Conservation (phyloP, 1,284 basidiomycete species). For the Pseudozyma sp. region DNA sequence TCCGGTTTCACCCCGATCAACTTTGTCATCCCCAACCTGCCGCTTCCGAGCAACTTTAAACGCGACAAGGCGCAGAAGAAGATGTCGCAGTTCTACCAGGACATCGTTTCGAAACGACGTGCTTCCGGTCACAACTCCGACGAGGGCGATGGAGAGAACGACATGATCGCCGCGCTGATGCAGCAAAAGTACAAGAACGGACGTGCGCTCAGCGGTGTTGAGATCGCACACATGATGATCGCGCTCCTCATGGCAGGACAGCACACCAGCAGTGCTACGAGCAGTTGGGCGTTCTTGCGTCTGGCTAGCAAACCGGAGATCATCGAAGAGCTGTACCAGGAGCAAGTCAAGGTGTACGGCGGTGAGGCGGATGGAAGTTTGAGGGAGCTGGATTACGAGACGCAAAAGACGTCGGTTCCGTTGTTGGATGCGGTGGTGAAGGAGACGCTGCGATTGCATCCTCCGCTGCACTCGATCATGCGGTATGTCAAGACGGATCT, state of each 20-base stretch:
- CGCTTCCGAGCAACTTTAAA: constrained; percentile 85
- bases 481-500: constrained; percentile 88
- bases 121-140: constrained; percentile 53
- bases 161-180: constrained; percentile 92
- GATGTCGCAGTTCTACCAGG: constrained; percentile 93
- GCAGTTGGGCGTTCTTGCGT: constrained; percentile 89
- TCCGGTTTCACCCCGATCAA: constrained; percentile 74
- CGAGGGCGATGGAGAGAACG: constrained; percentile 73
- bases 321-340: constrained; percentile 76
- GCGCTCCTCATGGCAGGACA: constrained; percentile 83
- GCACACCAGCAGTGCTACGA: constrained; percentile 93
- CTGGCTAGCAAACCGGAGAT: constrained; percentile 83
- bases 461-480: constrained; percentile 72
- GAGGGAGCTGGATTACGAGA: constrained; percentile 86
- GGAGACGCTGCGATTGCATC: constrained; percentile 80
- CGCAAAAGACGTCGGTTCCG: constrained; percentile 80
- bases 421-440: constrained; percentile 89
- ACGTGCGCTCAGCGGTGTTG: constrained; percentile 81
- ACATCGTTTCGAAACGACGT: constrained; percentile 84
- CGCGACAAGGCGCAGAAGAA: constrained; percentile 90
- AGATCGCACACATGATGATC: constrained; percentile 93
- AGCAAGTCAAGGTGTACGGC: constrained; percentile 85
- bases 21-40: constrained; percentile 94
- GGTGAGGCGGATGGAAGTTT: constrained; percentile 76
- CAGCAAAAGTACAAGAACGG: constrained; percentile 89